phyloP scores from a whole-genome alignment of 441 rosid species.

The Populus hybrid region DNA sequence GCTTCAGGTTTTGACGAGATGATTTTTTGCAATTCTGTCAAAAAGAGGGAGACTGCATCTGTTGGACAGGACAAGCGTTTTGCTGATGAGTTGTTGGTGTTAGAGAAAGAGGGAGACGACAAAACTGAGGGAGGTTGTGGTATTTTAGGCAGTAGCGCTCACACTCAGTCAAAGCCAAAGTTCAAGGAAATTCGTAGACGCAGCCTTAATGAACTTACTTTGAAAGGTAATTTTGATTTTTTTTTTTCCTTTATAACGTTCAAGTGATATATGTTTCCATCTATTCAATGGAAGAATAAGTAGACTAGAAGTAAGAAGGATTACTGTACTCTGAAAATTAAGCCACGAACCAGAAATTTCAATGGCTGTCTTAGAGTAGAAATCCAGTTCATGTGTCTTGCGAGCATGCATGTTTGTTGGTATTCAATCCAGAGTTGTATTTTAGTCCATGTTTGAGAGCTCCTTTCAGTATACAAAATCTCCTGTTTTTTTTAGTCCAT shows the following conservation, averaged over 20 bases:
- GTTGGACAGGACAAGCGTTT: constrained; percentile 11
- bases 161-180: constrained; percentile 24
- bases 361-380: neutral
- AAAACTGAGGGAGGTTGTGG: constrained; percentile 13
- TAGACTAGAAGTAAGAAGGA: neutral
- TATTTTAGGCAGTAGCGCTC: constrained; percentile 8
- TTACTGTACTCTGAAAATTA: neutral
- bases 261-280: neutral
- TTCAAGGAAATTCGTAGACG: constrained; percentile 39
- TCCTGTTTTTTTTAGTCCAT: neutral
- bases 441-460: neutral
- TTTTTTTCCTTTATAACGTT: neutral
- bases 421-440: neutral
- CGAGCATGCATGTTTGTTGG: neutral
- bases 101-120: constrained; percentile 22
- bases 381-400: neutral
- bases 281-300: neutral
- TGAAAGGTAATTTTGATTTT: constrained; percentile 31
- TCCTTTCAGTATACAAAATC: neutral
- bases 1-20: constrained; percentile 15
- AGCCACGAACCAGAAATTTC: neutral
- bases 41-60: constrained; percentile 18
- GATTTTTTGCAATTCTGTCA: constrained; percentile 13
- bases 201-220: constrained; percentile 45
- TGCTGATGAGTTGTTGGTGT: constrained; percentile 18